Evolutionary conservation across 768 basidiomycete genomes (phyloP).

Genomic region (Exsudoporus frostii): DNA sequence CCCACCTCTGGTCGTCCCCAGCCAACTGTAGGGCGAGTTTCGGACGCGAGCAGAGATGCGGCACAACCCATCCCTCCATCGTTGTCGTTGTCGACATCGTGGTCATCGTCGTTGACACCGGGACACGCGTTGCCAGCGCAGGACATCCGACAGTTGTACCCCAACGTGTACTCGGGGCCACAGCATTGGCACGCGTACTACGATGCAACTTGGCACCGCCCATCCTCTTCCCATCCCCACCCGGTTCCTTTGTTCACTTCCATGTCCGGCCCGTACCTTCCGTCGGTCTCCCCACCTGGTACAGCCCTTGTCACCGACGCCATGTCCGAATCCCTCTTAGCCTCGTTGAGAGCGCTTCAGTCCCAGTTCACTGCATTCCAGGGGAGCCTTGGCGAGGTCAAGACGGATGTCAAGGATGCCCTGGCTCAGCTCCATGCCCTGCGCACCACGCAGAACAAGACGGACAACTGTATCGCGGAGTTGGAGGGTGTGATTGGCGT

Average conservation of each 20-base stretch:
- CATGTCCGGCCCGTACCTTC: not conserved
- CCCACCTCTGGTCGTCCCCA: not conserved
- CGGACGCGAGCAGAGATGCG: not conserved
- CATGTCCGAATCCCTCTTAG: not conserved
- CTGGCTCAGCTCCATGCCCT: constrained; percentile 18
- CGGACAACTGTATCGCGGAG: constrained; percentile 2
- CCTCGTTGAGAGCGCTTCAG: constrained; percentile 8
- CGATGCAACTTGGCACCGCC: not conserved
- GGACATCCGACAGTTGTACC: not conserved
- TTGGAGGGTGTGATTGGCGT: constrained; percentile 17
- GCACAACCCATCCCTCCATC: not conserved
- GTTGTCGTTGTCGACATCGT: not conserved
- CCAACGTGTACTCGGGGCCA: not conserved
- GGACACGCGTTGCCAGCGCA: not conserved
- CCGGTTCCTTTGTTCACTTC: not conserved
- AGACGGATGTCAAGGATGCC: constrained; percentile 12
- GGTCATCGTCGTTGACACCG: not conserved
- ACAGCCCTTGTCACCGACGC: too few species aligned
- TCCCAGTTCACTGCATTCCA: constrained; percentile 15
- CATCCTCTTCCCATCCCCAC: not conserved
- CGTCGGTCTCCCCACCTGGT: not conserved
- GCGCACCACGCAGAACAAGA: constrained; percentile 11
- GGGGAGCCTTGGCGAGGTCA: constrained; percentile 2
- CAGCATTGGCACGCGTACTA: constrained; percentile 1
- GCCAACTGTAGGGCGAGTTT: not conserved